These are phyloP conservation scores for Arachnopeziza araneosa DNA, from an alignment of 2,329 filamentous ascomycete genomes.

Conservation along the genomic window DNA sequence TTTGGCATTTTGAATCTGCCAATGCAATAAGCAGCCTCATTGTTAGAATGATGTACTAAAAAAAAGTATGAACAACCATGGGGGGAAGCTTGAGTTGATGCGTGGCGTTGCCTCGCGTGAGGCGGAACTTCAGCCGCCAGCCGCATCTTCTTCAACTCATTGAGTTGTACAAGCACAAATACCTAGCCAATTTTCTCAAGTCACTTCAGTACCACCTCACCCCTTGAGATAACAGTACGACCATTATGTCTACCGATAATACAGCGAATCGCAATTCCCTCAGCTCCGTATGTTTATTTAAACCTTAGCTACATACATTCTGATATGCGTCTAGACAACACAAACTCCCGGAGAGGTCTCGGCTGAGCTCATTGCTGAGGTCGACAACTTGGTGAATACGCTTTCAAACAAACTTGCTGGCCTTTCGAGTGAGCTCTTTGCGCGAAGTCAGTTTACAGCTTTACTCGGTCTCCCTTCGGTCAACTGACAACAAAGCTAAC, in stretches of 20 bases:
- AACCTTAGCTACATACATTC: not conserved
- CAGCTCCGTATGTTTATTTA: conserved; percentile 14
- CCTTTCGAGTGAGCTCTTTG: conserved; percentile 80
- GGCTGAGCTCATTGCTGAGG: conserved; percentile 43
- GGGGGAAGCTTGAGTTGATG: not conserved
- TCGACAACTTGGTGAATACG: conserved; percentile 82
- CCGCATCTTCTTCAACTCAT: not conserved
- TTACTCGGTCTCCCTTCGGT: not conserved
- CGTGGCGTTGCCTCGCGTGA: not conserved
- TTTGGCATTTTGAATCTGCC: conserved; percentile 20
- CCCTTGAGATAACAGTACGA: not conserved
- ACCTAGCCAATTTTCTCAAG: not conserved
- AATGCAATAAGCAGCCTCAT: not conserved
- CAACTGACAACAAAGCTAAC: conserved; percentile 1
- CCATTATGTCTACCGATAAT: not conserved
- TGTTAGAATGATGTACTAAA: not conserved
- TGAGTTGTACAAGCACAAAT: not conserved
- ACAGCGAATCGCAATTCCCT: conserved; percentile 14
- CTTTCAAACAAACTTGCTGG: conserved; percentile 80
- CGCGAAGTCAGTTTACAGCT: conserved; percentile 59
- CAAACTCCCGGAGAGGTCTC: conserved; percentile 23
- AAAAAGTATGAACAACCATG: not conserved
- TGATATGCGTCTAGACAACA: conserved; percentile 13
- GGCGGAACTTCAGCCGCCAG: not conserved
- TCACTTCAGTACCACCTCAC: not conserved